These are phyloP conservation scores for Candida ascalaphidarum DNA, from an alignment of 805 yeast species.

Conservation along the genomic window DNA sequence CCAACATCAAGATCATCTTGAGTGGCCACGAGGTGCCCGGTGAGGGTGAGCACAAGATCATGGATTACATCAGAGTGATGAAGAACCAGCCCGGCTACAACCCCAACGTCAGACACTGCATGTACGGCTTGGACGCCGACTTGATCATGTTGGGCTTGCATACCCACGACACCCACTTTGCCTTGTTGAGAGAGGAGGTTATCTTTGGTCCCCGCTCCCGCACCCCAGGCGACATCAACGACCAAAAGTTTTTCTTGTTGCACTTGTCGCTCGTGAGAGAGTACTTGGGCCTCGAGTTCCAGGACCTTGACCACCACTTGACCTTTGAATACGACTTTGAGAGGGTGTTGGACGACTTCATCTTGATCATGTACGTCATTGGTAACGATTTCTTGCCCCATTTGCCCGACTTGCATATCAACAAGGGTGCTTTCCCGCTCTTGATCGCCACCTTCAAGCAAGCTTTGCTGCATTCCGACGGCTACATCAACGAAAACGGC, in stretches of 20 bases:
- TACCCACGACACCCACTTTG: constrained; percentile 93
- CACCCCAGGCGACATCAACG: constrained; percentile 45
- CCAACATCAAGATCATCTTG: constrained; percentile 61
- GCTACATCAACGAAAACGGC: constrained; percentile 80
- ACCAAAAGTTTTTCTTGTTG: constrained; percentile 73
- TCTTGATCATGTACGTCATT: constrained; percentile 84
- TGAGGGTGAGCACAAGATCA: constrained; percentile 96
- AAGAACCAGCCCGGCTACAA: constrained; percentile 68
- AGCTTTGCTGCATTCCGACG: constrained; percentile 64
- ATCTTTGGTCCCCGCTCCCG: constrained; percentile 57
- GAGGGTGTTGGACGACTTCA: constrained; percentile 83
- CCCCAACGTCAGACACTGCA: constrained; percentile 83
- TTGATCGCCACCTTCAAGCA: constrained; percentile 82
- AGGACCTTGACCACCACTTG: constrained; percentile 54
- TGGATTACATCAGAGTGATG: constrained; percentile 79
- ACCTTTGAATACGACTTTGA: constrained; percentile 77
- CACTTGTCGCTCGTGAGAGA: constrained; percentile 88
- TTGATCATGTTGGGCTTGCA: constrained; percentile 87
- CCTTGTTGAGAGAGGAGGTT: constrained; percentile 91
- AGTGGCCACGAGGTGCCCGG: constrained; percentile 98
- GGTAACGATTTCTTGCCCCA: constrained; percentile 98
- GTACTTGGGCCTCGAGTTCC: constrained; percentile 80
- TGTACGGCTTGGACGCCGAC: constrained; percentile 95
- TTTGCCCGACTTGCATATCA: constrained; percentile 85
- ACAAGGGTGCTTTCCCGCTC: constrained; percentile 95